A percentile compares a stretch with the other conserved stretches of the same genome.
Conservation (phyloP, 345 rosid species). For the Rhodamnia rubescens region DNA sequence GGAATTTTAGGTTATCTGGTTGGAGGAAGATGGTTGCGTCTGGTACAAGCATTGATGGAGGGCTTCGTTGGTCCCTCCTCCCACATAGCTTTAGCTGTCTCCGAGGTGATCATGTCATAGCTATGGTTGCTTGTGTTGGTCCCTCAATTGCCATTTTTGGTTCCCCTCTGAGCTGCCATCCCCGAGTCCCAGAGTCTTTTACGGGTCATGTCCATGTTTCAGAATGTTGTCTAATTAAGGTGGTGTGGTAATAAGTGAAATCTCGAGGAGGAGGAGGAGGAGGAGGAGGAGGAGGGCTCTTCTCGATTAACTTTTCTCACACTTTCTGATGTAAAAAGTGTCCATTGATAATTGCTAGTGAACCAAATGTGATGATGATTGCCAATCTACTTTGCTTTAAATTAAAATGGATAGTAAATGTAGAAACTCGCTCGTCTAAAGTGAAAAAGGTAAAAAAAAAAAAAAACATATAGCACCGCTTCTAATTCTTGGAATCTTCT, state of each 20-base stretch:
- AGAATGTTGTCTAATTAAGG: not conserved
- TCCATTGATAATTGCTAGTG: not conserved
- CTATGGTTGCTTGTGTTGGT: not conserved
- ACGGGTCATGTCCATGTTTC: not conserved
- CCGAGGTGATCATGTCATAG: not conserved
- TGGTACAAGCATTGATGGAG: not conserved
- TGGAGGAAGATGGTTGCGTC: not conserved
- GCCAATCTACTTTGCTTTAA: not conserved
- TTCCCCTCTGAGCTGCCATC: not conserved
- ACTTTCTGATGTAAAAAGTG: not conserved
- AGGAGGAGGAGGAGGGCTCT: not conserved
- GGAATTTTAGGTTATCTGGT: not conserved
- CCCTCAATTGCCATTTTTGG: not conserved
- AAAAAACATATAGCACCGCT: not conserved
- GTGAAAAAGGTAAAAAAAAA: not conserved
- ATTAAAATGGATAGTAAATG: not conserved
- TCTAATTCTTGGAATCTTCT: not conserved
- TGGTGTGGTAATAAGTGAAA: not conserved
- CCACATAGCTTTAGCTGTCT: not conserved
- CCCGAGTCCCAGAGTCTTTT: not conserved
- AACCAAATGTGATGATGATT: not conserved
- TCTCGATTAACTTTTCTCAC: not conserved
- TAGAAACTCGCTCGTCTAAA: not conserved
- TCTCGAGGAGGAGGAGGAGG: not conserved
- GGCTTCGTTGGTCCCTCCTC: not conserved